Conservation (phyloP, 768 basidiomycete genomes). For the Cystobasidiopsis lactophilus region DNA sequence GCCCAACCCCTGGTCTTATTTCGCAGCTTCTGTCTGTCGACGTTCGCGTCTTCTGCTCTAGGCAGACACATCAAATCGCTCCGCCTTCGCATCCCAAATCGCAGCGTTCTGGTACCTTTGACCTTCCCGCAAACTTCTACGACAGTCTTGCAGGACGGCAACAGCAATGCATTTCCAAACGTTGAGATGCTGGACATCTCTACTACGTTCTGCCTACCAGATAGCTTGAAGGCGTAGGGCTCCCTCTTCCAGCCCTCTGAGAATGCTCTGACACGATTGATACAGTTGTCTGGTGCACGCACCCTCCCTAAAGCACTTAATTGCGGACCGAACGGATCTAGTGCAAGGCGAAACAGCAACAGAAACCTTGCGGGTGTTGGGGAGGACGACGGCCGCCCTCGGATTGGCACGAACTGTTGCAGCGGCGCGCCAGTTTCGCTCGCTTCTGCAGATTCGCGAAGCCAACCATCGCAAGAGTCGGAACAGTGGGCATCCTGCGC, state of each 20-base stretch:
- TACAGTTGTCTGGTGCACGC: background rate
- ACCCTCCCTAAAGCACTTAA: too few relatives aligned
- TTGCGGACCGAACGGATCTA: too few relatives aligned
- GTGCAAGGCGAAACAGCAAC: too few relatives aligned
- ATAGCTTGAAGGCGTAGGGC: background rate
- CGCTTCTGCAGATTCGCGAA: background rate
- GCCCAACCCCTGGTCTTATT: background rate
- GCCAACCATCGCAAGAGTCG: background rate
- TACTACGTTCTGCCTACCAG: background rate
- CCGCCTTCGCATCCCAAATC: background rate
- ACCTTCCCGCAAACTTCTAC: background rate
- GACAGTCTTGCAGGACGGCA: background rate
- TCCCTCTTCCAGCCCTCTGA: background rate
- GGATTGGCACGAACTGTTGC: background rate
- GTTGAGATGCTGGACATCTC: background rate
- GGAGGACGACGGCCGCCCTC: background rate
- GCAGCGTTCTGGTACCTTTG: background rate
- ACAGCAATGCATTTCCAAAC: too few relatives aligned
- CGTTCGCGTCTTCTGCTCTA: background rate
- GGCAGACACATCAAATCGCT: background rate
- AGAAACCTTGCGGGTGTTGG: too few relatives aligned
- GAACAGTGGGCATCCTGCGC: background rate
- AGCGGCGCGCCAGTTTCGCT: background rate
- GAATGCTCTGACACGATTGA: background rate
- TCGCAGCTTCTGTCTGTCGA: background rate